A percentile compares a stretch with the other conserved stretches of the same genome.
These are phyloP conservation scores for Fusarium sp. DNA, from an alignment of 2,329 filamentous ascomycete genomes.

Conservation along the genomic window DNA sequence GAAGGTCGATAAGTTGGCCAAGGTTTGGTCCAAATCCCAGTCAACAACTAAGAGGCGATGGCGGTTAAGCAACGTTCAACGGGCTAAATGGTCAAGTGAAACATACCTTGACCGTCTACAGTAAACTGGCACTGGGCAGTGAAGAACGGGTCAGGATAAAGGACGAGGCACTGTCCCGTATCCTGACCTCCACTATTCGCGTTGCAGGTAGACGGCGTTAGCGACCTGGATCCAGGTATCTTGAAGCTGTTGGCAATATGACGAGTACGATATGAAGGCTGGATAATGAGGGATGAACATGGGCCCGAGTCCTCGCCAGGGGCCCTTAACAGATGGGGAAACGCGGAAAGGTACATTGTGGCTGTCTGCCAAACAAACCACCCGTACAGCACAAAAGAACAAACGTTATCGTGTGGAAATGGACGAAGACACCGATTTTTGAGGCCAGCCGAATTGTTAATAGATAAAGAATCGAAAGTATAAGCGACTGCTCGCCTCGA, in stretches of 20 bases:
- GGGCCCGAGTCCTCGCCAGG: neutral
- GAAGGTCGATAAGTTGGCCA: neutral
- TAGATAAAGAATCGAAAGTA: neutral
- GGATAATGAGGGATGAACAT: neutral
- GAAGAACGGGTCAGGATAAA: neutral
- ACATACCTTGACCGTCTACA: neutral
- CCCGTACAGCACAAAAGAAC: neutral
- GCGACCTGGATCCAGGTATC: neutral
- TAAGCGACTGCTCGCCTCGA: neutral
- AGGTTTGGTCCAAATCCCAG: neutral
- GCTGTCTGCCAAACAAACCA: neutral
- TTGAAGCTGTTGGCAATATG: neutral
- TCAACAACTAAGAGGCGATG: neutral
- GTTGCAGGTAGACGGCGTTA: neutral
- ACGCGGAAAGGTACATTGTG: neutral
- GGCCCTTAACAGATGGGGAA: neutral
- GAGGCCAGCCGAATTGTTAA: neutral
- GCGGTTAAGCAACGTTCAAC: neutral
- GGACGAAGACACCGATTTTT: neutral
- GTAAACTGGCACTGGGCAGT: neutral
- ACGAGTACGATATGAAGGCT: neutral
- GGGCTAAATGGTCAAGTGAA: neutral
- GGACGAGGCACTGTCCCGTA: neutral
- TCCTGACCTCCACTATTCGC: neutral
- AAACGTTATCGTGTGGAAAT: neutral